Evolutionary conservation across 2,329 filamentous ascomycete genomes (phyloP).

Genomic region (Ilyonectria sp.): DNA sequence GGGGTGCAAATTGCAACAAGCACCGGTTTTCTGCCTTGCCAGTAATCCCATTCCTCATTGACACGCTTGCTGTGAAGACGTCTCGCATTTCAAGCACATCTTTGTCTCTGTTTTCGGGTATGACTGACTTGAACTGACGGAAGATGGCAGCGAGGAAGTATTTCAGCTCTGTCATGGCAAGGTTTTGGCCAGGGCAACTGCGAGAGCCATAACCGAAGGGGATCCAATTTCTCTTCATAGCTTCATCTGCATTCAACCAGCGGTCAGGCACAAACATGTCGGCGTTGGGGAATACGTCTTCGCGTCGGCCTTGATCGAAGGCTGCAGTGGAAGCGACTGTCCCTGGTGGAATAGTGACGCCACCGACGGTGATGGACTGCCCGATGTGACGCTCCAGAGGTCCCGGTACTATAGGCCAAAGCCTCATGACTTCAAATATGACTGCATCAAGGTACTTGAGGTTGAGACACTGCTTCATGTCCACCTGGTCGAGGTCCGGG

Average conservation of each 20-base stretch:
- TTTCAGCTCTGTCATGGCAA: background rate
- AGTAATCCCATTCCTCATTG: background rate
- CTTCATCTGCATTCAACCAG: background rate
- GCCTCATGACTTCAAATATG: background rate
- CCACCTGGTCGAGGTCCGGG: background rate
- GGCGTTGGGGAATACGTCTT: background rate
- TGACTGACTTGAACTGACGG: background rate
- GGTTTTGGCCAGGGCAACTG: background rate
- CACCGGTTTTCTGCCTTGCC: background rate
- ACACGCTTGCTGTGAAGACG: background rate
- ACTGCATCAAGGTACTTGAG: background rate
- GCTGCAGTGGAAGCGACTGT: background rate
- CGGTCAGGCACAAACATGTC: background rate
- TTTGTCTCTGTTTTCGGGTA: slow-evolving; percentile 1
- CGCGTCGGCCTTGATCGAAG: background rate
- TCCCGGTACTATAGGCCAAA: background rate
- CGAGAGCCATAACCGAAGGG: background rate
- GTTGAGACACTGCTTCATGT: background rate
- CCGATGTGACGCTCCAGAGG: background rate
- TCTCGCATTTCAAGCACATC: background rate
- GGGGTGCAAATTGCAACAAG: background rate
- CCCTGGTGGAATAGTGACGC: background rate
- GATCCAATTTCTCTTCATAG: slow-evolving; percentile 1
- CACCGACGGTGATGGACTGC: background rate
- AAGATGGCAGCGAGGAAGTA: background rate